Conservation (phyloP, 495 filamentous ascomycete species). For the Lindgomyces ingoldianus region DNA sequence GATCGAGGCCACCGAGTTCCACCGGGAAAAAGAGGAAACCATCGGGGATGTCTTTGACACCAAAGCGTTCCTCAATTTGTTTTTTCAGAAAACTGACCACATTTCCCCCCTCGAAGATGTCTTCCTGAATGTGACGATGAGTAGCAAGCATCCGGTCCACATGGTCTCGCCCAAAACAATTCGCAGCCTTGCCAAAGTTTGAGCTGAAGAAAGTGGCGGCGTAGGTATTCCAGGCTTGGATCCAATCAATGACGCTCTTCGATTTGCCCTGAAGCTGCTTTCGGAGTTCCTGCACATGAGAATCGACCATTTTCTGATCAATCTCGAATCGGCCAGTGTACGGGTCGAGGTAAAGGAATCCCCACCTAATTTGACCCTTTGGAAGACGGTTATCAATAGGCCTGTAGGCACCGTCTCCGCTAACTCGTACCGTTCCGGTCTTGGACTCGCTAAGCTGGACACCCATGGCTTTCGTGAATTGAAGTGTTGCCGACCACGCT, state of each 20-base stretch:
- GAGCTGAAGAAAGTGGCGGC: slow-evolving; percentile 64
- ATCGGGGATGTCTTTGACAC: slow-evolving; percentile 59
- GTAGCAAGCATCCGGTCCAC: slow-evolving; percentile 64
- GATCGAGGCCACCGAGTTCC: slow-evolving; percentile 42
- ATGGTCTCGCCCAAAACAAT: slow-evolving; percentile 64
- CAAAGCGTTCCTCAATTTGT: slow-evolving; percentile 57
- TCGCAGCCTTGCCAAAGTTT: slow-evolving; percentile 66
- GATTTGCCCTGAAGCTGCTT: slow-evolving; percentile 59
- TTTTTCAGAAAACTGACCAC: slow-evolving; percentile 61
- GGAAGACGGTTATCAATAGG: slow-evolving; percentile 48
- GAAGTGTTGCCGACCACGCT: slow-evolving; percentile 60
- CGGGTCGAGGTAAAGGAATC: slow-evolving; percentile 61
- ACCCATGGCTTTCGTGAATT: slow-evolving; percentile 58
- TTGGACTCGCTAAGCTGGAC: slow-evolving; percentile 60
- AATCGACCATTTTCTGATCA: slow-evolving; percentile 62
- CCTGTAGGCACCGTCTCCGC: slow-evolving; percentile 34
- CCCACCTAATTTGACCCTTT: slow-evolving; percentile 64
- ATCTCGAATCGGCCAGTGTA: slow-evolving; percentile 60
- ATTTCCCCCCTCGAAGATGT: slow-evolving; percentile 54
- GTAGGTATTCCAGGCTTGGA: slow-evolving; percentile 67
- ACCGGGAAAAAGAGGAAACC: slow-evolving; percentile 62
- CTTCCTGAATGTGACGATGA: slow-evolving; percentile 60
- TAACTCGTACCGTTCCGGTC: slow-evolving; percentile 58
- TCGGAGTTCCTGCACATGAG: slow-evolving; percentile 62
- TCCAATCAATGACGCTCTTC: slow-evolving; percentile 62